These are phyloP conservation scores for Mesembryanthemum crystallinum DNA, from an alignment of 148 eudicot species.

Conservation along the genomic window DNA sequence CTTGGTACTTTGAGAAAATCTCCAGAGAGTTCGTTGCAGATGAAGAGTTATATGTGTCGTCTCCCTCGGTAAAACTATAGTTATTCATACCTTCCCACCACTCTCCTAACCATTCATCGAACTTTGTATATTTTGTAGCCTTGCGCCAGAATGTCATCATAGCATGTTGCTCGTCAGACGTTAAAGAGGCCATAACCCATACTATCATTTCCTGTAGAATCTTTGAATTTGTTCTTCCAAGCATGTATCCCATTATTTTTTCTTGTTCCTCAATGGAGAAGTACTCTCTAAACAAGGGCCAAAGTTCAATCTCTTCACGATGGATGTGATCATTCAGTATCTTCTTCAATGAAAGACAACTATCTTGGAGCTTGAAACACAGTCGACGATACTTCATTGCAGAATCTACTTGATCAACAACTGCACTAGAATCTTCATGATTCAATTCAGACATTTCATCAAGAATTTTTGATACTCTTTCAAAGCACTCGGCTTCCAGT, in stretches of 20 bases:
- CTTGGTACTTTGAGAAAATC: constrained; percentile 37
- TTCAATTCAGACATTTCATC: constrained; percentile 47
- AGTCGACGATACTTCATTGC: constrained; percentile 41
- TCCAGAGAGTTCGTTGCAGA: constrained; percentile 40
- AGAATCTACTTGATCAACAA: constrained; percentile 22
- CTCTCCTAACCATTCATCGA: constrained; percentile 81
- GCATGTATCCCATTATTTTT: constrained; percentile 70
- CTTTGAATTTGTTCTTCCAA: constrained; percentile 82
- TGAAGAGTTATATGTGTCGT: constrained; percentile 31
- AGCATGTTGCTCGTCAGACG: constrained; percentile 62
- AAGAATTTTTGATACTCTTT: constrained; percentile 53
- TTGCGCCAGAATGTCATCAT: constrained; percentile 70
- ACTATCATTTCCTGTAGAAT: constrained; percentile 75
- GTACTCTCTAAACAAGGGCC: constrained; percentile 67
- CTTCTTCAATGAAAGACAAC: constrained; percentile 60
- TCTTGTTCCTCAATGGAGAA: constrained; percentile 84
- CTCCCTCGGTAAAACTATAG: constrained; percentile 30
- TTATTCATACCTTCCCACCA: constrained; percentile 79
- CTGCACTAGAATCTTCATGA: constrained; percentile 25
- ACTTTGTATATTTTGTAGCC: constrained; percentile 71
- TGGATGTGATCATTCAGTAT: constrained; percentile 63
- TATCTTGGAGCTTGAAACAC: constrained; percentile 59
- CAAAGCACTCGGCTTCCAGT: constrained; percentile 56
- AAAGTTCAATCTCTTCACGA: constrained; percentile 84
- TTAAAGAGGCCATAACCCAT: constrained; percentile 73